phyloP scores from a whole-genome alignment of 2,329 filamentous ascomycete genomes.

The Dothistroma pini region DNA sequence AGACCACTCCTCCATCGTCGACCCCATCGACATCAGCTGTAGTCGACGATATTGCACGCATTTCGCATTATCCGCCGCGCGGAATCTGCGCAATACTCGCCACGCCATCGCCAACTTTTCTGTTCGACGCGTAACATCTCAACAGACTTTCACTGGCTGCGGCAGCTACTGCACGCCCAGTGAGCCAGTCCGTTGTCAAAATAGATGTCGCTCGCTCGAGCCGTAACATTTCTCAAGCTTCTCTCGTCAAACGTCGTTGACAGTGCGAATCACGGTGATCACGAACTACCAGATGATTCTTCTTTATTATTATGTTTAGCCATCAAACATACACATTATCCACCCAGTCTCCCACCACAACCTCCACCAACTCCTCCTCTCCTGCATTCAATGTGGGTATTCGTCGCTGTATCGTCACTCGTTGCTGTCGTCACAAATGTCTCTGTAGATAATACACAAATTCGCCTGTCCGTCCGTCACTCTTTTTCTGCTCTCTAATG shows the following conservation, averaged over 20 bases:
- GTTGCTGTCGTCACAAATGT: constrained; percentile 3
- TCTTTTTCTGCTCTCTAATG: neutral
- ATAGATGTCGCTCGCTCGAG: neutral
- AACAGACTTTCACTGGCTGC: neutral
- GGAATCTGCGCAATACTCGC: neutral
- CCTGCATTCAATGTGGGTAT: neutral
- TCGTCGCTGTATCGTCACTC: neutral
- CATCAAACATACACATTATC: constrained; percentile 3
- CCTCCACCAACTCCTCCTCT: neutral
- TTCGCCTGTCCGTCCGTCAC: neutral
- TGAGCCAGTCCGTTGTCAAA: neutral
- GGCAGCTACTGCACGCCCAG: neutral
- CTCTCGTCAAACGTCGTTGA: neutral
- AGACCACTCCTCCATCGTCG: neutral
- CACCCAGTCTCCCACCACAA: neutral
- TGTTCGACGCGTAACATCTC: neutral
- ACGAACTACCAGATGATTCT: neutral
- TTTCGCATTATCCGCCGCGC: neutral
- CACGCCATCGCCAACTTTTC: neutral
- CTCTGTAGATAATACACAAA: constrained; percentile 9
- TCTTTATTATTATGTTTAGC: neutral
- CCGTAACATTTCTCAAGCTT: neutral
- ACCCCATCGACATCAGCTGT: neutral
- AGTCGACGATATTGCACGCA: neutral
- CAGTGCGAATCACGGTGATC: neutral